phyloP scores from a whole-genome alignment of 106 monocot genomes.

The Posidonia australis region DNA sequence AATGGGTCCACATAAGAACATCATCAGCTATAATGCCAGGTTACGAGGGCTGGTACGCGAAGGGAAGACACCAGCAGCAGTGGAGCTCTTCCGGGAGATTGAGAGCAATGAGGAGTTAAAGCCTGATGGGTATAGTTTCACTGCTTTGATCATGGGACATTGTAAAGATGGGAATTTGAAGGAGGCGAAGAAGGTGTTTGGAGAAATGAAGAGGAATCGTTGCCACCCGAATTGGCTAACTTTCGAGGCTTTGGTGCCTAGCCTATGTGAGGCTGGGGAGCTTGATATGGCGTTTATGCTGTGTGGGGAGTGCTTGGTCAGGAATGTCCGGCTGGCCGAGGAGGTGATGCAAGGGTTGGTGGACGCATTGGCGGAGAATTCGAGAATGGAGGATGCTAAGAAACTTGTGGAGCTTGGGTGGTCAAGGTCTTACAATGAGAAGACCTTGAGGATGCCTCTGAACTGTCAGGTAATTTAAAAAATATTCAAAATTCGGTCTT shows the following conservation, averaged over 20 bases:
- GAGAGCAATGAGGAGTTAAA: not conserved
- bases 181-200: slow-evolving; percentile 49
- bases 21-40: slow-evolving; percentile 51
- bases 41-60: slow-evolving; percentile 28
- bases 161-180: slow-evolving; percentile 35
- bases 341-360: slow-evolving; percentile 32
- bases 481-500: too few relatives aligned
- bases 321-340: slow-evolving; percentile 9
- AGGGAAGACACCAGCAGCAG: slow-evolving; percentile 29
- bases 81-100: slow-evolving; percentile 14
- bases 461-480: not conserved
- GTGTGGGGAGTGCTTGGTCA: slow-evolving; percentile 40
- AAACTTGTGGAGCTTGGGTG: slow-evolving; percentile 43
- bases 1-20: slow-evolving; percentile 27
- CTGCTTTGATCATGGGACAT: slow-evolving; percentile 50
- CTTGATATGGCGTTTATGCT: slow-evolving; percentile 42
- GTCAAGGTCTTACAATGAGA: slow-evolving; percentile 13
- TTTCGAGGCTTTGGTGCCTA: slow-evolving; percentile 34
- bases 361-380: slow-evolving; percentile 29
- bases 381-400: slow-evolving; percentile 40
- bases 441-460: slow-evolving; percentile 19
- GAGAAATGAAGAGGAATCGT: slow-evolving; percentile 31
- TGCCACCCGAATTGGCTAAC: slow-evolving; percentile 34
- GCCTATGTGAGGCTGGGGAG: slow-evolving; percentile 34
- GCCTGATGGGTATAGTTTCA: slow-evolving; percentile 25